These are phyloP conservation scores for Melaleuca quinquenervia DNA, from an alignment of 345 rosid genomes.

Conservation along the genomic window DNA sequence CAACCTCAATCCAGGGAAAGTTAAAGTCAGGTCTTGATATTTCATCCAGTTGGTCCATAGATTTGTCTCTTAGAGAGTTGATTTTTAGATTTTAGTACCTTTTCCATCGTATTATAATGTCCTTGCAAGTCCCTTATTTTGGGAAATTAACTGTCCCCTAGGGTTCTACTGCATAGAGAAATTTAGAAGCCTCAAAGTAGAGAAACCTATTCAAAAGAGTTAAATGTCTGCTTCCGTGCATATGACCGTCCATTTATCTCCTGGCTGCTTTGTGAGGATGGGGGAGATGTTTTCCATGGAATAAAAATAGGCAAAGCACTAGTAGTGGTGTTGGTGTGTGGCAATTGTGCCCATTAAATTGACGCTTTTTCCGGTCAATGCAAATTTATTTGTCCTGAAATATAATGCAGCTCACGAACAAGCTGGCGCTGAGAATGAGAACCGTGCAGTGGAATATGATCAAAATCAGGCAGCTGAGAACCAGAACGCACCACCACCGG, in stretches of 20 bases:
- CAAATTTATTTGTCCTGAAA: background rate
- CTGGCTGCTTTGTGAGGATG: background rate
- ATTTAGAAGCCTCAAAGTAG: background rate
- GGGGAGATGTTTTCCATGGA: background rate
- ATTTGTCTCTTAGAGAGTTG: background rate
- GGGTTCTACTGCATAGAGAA: background rate
- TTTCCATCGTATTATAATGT: background rate
- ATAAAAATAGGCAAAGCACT: background rate
- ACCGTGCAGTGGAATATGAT: constrained; percentile 18
- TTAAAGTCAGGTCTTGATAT: background rate
- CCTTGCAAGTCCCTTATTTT: background rate
- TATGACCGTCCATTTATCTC: background rate
- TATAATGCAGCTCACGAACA: constrained; percentile 38
- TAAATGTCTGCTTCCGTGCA: background rate
- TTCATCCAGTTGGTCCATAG: background rate
- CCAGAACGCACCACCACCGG: constrained; percentile 34
- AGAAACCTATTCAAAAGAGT: background rate
- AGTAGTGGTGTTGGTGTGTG: background rate
- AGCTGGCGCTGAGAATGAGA: constrained; percentile 60
- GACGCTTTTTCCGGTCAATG: background rate
- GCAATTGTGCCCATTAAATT: background rate
- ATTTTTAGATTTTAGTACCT: background rate
- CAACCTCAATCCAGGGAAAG: background rate
- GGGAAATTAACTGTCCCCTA: background rate
- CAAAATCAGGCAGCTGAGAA: constrained; percentile 49